Evolutionary conservation across 441 rosid genomes (phyloP).

Genomic region (Erysimum cheiri): DNA sequence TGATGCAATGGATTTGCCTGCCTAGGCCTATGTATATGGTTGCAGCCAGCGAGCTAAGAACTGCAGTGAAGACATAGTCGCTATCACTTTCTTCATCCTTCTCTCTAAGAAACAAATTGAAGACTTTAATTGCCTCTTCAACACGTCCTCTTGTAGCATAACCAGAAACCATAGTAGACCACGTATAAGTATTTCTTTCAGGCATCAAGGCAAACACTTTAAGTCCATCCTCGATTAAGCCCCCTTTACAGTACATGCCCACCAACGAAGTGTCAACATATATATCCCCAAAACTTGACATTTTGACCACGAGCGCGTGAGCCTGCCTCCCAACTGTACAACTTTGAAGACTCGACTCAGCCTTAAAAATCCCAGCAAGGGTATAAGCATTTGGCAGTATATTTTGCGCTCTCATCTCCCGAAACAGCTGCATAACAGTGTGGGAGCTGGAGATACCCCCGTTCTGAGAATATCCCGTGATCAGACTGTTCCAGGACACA

Average conservation of each 20-base stretch:
- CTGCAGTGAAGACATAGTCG: conserved; percentile 74
- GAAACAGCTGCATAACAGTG: conserved; percentile 60
- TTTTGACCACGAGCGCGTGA: conserved; percentile 66
- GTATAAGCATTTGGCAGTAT: conserved; percentile 77
- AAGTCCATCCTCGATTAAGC: conserved; percentile 63
- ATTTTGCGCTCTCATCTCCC: conserved; percentile 65
- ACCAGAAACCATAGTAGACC: conserved; percentile 92
- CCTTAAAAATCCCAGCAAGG: conserved; percentile 73
- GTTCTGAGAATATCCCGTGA: conserved; percentile 71
- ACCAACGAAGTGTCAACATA: conserved; percentile 80
- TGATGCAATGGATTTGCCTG: conserved; percentile 70
- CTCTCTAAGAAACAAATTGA: conserved; percentile 58
- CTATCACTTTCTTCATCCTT: conserved; percentile 52
- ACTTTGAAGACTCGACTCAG: conserved; percentile 54
- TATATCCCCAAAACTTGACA: conserved; percentile 64
- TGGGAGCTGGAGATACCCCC: conserved; percentile 48
- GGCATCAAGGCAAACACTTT: conserved; percentile 82
- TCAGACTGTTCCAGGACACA: conserved; percentile 82
- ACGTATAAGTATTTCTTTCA: conserved; percentile 68
- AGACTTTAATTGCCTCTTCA: conserved; percentile 56
- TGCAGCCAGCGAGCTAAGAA: conserved; percentile 67
- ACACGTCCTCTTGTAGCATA: conserved; percentile 65
- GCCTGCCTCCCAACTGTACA: conserved; percentile 60
- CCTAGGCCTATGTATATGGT: conserved; percentile 55
- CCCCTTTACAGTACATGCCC: conserved; percentile 71